These are phyloP conservation scores for Lentinula sp. DNA, from an alignment of 768 basidiomycete genomes.

Conservation along the genomic window DNA sequence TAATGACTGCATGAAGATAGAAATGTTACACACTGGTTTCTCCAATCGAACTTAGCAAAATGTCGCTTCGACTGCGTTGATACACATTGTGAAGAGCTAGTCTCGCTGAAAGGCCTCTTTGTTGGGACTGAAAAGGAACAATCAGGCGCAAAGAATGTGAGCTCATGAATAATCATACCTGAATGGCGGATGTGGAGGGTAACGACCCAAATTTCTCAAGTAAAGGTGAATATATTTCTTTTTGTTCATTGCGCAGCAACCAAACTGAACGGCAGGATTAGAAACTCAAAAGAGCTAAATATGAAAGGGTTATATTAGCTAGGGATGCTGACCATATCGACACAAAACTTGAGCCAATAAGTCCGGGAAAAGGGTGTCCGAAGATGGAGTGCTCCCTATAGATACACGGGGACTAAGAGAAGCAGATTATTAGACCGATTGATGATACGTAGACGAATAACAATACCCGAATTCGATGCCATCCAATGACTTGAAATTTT, in stretches of 20 bases:
- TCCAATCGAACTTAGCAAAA: conserved; percentile 83
- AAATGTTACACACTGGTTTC: conserved; percentile 70
- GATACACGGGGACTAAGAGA: conserved; percentile 37
- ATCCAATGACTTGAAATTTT: conserved; percentile 47
- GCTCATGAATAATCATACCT: conserved; percentile 30
- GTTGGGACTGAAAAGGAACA: conserved; percentile 51
- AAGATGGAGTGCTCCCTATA: conserved; percentile 23
- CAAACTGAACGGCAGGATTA: conserved; percentile 41
- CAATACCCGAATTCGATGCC: conserved; percentile 37
- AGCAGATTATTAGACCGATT: conserved; percentile 4
- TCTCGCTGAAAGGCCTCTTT: conserved; percentile 62
- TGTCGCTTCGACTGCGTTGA: conserved; percentile 73
- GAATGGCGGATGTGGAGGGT: conserved; percentile 49
- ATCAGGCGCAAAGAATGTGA: not conserved
- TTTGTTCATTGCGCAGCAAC: conserved; percentile 53
- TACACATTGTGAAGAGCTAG: conserved; percentile 77
- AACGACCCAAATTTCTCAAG: conserved; percentile 53
- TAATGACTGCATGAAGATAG: not conserved
- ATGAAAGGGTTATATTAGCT: conserved; percentile 18
- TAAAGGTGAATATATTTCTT: conserved; percentile 43
- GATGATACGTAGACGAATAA: not conserved
- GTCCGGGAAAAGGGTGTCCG: conserved; percentile 53
- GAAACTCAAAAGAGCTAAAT: not conserved
- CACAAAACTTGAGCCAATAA: conserved; percentile 57
- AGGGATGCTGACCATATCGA: conserved; percentile 46